A percentile compares a stretch with the other conserved stretches of the same genome.
These are phyloP conservation scores for Rubus parviflorus DNA, from an alignment of 306 rosid species.

Conservation along the genomic window DNA sequence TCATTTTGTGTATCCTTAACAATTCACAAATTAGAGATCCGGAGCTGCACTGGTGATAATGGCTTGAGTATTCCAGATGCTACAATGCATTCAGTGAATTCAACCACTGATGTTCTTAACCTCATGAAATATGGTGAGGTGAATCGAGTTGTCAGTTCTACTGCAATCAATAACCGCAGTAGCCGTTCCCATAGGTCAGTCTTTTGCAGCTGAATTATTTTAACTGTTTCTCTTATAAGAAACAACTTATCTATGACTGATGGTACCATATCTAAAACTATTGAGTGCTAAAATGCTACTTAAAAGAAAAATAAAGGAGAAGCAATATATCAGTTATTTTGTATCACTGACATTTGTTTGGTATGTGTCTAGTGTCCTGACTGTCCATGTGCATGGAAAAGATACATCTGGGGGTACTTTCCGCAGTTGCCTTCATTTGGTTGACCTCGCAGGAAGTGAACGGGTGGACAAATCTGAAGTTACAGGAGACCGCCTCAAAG, in stretches of 20 bases:
- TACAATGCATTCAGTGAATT: slow-evolving; percentile 59
- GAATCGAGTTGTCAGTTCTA: slow-evolving; percentile 78
- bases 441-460: slow-evolving; percentile 98
- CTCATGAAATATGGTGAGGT: slow-evolving; percentile 80
- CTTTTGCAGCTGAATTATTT: neutral
- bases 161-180: slow-evolving; percentile 75
- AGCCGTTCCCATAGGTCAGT: slow-evolving; percentile 94
- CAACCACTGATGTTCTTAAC: slow-evolving; percentile 69
- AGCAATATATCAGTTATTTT: neutral
- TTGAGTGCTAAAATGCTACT: neutral
- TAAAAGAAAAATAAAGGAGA: neutral
- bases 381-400: slow-evolving; percentile 87
- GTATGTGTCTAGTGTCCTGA: slow-evolving; percentile 58
- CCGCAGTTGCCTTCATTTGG: slow-evolving; percentile 82
- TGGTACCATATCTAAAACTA: neutral
- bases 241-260: neutral
- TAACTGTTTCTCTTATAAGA: neutral
- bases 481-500: slow-evolving; percentile 88
- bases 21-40: slow-evolving; percentile 67
- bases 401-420: slow-evolving; percentile 63
- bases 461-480: slow-evolving; percentile 93
- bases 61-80: slow-evolving; percentile 92
- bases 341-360: slow-evolving; percentile 3
- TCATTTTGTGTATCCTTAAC: slow-evolving; percentile 41
- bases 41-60: slow-evolving; percentile 63